Conservation (phyloP, 192 early-diverging fungal genomes). For the Backusella macrospora region DNA sequence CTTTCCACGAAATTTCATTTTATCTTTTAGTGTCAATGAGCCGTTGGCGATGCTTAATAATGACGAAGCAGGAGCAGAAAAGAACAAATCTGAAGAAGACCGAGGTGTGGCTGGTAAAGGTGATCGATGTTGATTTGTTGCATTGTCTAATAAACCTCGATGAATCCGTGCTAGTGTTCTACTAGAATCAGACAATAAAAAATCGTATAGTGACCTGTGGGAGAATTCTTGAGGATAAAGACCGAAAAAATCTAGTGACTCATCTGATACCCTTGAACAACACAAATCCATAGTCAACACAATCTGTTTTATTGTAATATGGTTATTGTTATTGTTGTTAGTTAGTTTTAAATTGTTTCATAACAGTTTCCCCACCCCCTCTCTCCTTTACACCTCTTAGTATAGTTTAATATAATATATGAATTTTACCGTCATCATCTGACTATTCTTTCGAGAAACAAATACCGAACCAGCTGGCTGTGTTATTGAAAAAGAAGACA, state of each 20-base stretch:
- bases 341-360: background rate
- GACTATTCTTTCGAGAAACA: background rate
- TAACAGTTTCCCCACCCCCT: background rate
- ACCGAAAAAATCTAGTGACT: slow-evolving; percentile 48
- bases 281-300: slow-evolving; percentile 52
- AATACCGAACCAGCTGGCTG: background rate
- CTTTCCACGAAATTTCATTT: slow-evolving; percentile 43
- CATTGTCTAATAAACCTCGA: slow-evolving; percentile 42
- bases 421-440: slow-evolving; percentile 19
- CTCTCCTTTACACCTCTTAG: background rate
- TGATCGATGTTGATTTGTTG: slow-evolving; percentile 14
- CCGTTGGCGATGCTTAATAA: slow-evolving; percentile 38
- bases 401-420: background rate
- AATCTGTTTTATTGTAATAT: slow-evolving; percentile 1
- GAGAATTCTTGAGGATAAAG: slow-evolving; percentile 56
- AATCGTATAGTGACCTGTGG: slow-evolving; percentile 50
- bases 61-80: slow-evolving; percentile 28
- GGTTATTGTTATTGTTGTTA: no score
- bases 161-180: slow-evolving; percentile 38
- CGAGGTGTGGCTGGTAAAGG: slow-evolving; percentile 25
- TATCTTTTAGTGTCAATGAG: slow-evolving; percentile 47
- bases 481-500: slow-evolving; percentile 16
- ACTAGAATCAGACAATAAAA: slow-evolving; percentile 40
- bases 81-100: slow-evolving; percentile 34
- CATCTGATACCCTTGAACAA: slow-evolving; percentile 56